phyloP scores from a whole-genome alignment of 2,329 filamentous ascomycete species.

The Pyrenophora teres region DNA sequence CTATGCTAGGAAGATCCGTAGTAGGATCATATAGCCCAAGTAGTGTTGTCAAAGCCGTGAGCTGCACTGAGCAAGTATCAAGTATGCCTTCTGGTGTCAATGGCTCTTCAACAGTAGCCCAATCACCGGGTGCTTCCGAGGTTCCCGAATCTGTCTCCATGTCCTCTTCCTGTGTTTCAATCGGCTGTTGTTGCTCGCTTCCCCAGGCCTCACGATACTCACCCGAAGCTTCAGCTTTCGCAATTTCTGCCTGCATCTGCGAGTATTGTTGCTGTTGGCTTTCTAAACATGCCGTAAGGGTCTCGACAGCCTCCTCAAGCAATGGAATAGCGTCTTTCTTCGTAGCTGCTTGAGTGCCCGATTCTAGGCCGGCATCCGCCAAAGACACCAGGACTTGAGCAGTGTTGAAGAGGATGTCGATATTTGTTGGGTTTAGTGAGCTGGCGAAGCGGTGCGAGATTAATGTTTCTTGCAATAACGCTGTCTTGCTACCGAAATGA shows the following conservation, averaged over 20 bases:
- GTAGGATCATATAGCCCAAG: slow-evolving; percentile 56
- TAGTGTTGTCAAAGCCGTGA: slow-evolving; percentile 54
- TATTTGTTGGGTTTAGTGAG: slow-evolving; percentile 63
- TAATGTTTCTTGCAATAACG: slow-evolving; percentile 65
- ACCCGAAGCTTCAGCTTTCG: slow-evolving; percentile 34
- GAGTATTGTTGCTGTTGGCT: slow-evolving; percentile 54
- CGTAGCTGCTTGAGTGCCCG: slow-evolving; percentile 50
- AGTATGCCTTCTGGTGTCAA: slow-evolving; percentile 67
- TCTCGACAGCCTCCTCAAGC: slow-evolving; percentile 64
- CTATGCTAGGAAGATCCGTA: slow-evolving; percentile 53
- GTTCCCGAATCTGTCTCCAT: slow-evolving; percentile 32
- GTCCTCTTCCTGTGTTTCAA: slow-evolving; percentile 17
- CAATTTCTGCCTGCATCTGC: slow-evolving; percentile 44
- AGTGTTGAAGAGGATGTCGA: slow-evolving; percentile 73
- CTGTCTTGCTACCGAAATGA: slow-evolving; percentile 60
- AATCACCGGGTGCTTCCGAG: slow-evolving; percentile 58
- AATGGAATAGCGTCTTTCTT: slow-evolving; percentile 56
- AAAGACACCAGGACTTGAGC: slow-evolving; percentile 70
- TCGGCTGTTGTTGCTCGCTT: slow-evolving; percentile 14
- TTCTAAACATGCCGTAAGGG: slow-evolving; percentile 59
- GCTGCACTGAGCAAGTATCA: slow-evolving; percentile 69
- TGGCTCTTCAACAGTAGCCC: slow-evolving; percentile 69
- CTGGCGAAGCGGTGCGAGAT: slow-evolving; percentile 68
- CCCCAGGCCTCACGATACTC: slow-evolving; percentile 29
- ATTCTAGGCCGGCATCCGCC: slow-evolving; percentile 63